Evolutionary conservation across 208 protist species (phyloP).

Genomic region (Zelonia costaricensis): DNA sequence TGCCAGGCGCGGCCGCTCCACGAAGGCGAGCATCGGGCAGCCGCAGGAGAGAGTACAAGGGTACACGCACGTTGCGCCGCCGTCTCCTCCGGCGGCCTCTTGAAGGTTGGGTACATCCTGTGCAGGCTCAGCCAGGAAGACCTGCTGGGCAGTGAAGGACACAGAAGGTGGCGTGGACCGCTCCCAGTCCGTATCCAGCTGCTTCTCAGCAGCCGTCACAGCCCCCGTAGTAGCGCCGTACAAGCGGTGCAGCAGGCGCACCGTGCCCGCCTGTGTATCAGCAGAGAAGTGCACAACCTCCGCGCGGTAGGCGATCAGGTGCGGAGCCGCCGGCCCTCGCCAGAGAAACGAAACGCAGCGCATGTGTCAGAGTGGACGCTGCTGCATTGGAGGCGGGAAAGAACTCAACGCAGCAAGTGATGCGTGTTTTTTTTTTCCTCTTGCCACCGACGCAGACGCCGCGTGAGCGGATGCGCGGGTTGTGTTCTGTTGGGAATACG

Average conservation of each 20-base stretch:
- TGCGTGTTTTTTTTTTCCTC: too few species aligned
- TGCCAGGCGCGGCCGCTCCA: too few species aligned
- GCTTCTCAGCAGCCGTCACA: background rate
- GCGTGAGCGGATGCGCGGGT: too few species aligned
- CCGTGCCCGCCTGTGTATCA: conserved; percentile 20
- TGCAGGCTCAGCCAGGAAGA: background rate
- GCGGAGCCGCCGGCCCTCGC: too few species aligned
- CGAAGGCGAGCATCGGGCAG: conserved; percentile 3
- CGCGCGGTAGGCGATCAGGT: too few species aligned
- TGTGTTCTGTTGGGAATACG: too few species aligned
- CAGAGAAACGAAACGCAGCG: conserved; percentile 1
- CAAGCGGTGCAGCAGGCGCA: conserved; percentile 1
- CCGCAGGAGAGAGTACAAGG: conserved; percentile 23
- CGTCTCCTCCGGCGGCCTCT: background rate
- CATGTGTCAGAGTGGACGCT: too few species aligned
- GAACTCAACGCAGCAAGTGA: too few species aligned
- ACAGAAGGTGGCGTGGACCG: background rate
- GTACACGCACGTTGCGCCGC: conserved; percentile 2
- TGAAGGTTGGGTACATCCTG: background rate
- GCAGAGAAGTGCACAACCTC: conserved; percentile 17
- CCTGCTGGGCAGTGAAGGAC: conserved; percentile 13
- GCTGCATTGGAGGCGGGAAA: too few species aligned
- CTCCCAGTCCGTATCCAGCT: too few species aligned
- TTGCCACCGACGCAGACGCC: too few species aligned
- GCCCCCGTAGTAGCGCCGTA: background rate